Conservation (phyloP, 805 yeast species). For the Wickerhamiella bombiphila region DNA sequence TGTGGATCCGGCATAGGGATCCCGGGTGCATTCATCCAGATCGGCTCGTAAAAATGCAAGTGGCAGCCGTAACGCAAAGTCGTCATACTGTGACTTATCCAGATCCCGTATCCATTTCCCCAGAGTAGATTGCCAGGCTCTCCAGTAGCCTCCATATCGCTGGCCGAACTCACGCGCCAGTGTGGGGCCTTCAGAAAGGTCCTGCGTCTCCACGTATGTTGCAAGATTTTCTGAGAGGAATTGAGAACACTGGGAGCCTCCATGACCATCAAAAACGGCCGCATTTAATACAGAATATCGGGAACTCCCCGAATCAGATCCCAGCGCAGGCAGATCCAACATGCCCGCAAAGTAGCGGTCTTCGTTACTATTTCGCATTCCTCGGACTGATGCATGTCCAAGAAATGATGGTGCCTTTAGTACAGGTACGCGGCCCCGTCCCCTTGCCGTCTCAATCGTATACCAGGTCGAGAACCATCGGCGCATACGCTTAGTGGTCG, state of each 20-base stretch:
- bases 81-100: constrained; percentile 29
- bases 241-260: constrained; percentile 62
- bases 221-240: constrained; percentile 43
- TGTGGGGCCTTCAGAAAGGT: constrained; percentile 26
- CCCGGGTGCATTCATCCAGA: constrained; percentile 31
- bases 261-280: constrained; percentile 88
- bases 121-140: constrained; percentile 43
- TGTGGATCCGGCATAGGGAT: constrained; percentile 43
- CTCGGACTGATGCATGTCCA: constrained; percentile 69
- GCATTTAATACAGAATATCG: constrained; percentile 43
- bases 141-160: constrained; percentile 75
- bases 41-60: constrained; percentile 55
- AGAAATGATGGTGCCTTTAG: constrained; percentile 54
- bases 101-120: constrained; percentile 23
- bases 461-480: constrained; percentile 12
- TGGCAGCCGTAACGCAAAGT: constrained; percentile 45
- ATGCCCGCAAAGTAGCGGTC: constrained; percentile 62
- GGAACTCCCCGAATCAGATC: constrained; percentile 3
- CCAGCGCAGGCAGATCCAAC: constrained; percentile 30
- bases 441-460: constrained; percentile 9
- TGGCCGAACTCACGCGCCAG: constrained; percentile 41
- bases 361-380: constrained; percentile 66
- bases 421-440: constrained; percentile 36
- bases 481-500: not conserved
- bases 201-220: constrained; percentile 33